phyloP scores from a whole-genome alignment of 345 rosid species.

The Gossypium raimondii region DNA sequence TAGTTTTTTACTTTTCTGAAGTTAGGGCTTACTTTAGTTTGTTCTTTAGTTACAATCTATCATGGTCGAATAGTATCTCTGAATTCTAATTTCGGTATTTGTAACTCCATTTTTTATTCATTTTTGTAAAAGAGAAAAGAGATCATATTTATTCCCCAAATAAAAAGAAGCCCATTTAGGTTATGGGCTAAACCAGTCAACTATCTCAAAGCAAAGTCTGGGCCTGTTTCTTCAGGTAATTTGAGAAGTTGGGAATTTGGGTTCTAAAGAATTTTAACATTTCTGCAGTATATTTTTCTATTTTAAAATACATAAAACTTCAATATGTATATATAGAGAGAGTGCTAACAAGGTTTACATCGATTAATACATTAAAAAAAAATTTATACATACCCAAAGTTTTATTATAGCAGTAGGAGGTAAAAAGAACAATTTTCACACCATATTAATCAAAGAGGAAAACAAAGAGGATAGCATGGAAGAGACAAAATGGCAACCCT shows the following conservation, averaged over 20 bases:
- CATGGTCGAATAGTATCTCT: no score
- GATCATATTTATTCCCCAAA: background rate
- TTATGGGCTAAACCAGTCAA: background rate
- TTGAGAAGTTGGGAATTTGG: background rate
- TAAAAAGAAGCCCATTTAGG: background rate
- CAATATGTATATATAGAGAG: background rate
- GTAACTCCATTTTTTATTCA: no score
- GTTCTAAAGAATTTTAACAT: no score
- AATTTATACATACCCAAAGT: background rate
- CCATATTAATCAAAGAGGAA: constrained; percentile 3
- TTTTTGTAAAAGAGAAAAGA: no score
- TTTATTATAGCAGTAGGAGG: background rate
- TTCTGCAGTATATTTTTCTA: no score
- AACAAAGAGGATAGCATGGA: background rate
- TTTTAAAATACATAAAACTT: no score
- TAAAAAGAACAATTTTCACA: constrained; percentile 2
- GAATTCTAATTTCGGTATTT: no score
- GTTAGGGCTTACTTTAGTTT: no score
- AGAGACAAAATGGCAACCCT: background rate
- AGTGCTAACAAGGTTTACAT: background rate
- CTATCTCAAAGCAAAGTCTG: background rate
- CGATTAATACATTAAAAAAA: background rate
- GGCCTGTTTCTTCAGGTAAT: background rate
- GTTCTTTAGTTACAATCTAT: no score
- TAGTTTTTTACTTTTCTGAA: no score